Evolutionary conservation across 441 rosid genomes (phyloP).

Genomic region (Euphorbia schlechtendalii): DNA sequence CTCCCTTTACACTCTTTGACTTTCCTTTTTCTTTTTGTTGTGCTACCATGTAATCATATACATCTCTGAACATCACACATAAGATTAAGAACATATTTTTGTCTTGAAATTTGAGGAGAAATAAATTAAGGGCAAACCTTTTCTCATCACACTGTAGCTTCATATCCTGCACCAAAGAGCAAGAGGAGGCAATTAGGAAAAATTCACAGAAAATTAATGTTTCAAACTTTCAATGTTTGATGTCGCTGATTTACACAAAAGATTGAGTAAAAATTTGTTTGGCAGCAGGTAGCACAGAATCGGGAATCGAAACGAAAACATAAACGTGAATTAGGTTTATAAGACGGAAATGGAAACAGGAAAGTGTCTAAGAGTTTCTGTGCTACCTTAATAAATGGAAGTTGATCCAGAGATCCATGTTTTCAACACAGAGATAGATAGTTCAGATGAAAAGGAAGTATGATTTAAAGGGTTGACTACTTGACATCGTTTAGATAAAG

Average conservation of each 20-base stretch:
- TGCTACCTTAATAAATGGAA: too few relatives aligned
- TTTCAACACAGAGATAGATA: too few relatives aligned
- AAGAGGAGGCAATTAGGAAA: slow-evolving; percentile 19
- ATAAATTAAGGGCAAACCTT: slow-evolving; percentile 41
- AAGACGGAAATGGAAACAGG: too few relatives aligned
- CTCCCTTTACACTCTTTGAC: slow-evolving; percentile 69
- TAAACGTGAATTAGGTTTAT: too few relatives aligned
- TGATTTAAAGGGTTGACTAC: background rate
- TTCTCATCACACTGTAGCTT: slow-evolving; percentile 95
- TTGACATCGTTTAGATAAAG: background rate
- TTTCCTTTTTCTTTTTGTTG: slow-evolving; percentile 83
- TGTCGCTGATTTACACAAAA: background rate
- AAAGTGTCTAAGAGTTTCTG: too few relatives aligned
- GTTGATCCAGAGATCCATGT: too few relatives aligned
- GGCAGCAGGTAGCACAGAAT: background rate
- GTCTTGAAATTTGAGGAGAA: slow-evolving; percentile 18
- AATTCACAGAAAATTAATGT: slow-evolving; percentile 9
- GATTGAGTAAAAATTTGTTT: too few relatives aligned
- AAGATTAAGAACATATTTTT: slow-evolving; percentile 23
- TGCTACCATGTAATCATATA: slow-evolving; percentile 65
- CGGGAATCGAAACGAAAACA: too few relatives aligned
- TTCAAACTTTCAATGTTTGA: too few relatives aligned
- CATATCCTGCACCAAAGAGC: slow-evolving; percentile 72
- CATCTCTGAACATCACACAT: slow-evolving; percentile 49
- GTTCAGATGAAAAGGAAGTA: too few relatives aligned